Evolutionary conservation across 106 monocot species (phyloP).

Genomic region (Platanthera zijinensis): DNA sequence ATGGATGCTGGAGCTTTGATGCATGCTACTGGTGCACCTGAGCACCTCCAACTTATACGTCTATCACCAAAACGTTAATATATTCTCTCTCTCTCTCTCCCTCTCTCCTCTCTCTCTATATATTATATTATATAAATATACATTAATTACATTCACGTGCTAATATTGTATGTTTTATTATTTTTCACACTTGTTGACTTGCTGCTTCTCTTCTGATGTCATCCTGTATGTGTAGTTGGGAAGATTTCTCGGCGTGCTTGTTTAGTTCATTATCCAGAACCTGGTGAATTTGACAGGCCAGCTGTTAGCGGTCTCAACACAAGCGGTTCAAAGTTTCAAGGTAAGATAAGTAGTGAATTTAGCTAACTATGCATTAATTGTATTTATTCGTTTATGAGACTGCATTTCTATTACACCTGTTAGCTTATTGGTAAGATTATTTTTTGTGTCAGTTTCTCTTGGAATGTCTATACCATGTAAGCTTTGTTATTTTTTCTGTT

Average conservation of each 20-base stretch:
- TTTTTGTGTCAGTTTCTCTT: background rate
- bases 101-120: no score
- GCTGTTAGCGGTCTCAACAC: constrained; percentile 7
- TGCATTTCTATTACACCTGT: background rate
- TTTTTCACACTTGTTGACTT: background rate
- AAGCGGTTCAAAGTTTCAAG: constrained; percentile 8
- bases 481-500: background rate
- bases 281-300: constrained; percentile 33
- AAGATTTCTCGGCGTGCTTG: constrained; percentile 61
- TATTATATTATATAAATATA: background rate
- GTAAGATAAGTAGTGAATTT: background rate
- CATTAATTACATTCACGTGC: background rate
- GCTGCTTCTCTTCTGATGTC: background rate
- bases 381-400: background rate
- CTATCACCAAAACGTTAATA: no score
- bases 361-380: background rate
- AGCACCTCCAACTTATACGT: no score
- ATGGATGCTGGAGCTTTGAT: no score
- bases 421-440: background rate
- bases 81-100: no score
- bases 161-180: background rate
- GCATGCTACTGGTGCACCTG: no score
- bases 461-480: background rate
- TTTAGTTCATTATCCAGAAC: constrained; percentile 52
- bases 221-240: constrained; percentile 34